Evolutionary conservation across 176 grass and related monocot species (phyloP), one percentile per base, ranked within the genome.

Genomic region (Tillandsia fasciculata): DNA sequence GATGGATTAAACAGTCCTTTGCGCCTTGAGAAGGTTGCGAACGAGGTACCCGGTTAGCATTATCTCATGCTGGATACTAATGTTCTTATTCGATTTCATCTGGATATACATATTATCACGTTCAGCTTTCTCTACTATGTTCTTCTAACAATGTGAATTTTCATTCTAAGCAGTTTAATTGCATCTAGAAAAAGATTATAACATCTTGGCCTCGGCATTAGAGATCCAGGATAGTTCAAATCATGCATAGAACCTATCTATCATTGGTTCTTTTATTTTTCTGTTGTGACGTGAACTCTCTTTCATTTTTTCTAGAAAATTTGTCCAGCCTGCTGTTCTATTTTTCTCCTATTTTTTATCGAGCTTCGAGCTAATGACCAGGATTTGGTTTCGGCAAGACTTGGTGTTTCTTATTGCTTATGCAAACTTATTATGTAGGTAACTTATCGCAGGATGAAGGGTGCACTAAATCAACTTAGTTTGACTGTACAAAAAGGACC

Each of bases 1-100:
- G 93, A 96, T 79, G 93, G 93, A 70, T 81, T 96, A 83, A 96
- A 96, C 79, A 87, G 83, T 52, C 73, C 89, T 89, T 72, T 96
- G 56, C 86, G 84, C 64, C 89, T 96, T 64, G 93, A 96, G 77
- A 96, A 96, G 76, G 86, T 92, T 87, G 86, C 93, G 14, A 92
- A 92, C 87, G 93, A 96, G 93, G 93, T 96, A 92, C 50, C 77
- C 1, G 4, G 52, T 28, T 77, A 22, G 18, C 26, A 22, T 66
- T 27, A 64, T n/a, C 26, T 53, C 27, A 22, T 73, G 42, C 12
- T 73, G 56, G 9, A 14, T 12, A 61, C 8, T 9, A 49, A 13
- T 27, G 13, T 66, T 66, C 14, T 66, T 66, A 6, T 33, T 42
- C 13, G 15, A 11, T 27, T 66, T 66, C 64, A 29, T 24, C 15